Evolutionary conservation across 305 asterid genomes (phyloP).

Genomic region (Fraxinus platypoda): DNA sequence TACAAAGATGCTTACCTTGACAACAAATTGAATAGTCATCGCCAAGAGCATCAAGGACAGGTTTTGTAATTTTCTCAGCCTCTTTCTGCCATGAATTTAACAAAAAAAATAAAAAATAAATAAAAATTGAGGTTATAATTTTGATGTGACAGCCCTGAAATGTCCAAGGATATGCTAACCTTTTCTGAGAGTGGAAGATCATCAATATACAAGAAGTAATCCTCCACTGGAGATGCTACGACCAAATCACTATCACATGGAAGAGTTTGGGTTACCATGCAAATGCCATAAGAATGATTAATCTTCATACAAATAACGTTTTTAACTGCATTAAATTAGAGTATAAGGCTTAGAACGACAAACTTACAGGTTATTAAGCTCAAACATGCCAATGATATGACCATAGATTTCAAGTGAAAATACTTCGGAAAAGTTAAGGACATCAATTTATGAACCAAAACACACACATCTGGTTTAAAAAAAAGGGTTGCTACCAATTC

Average conservation of each 20-base stretch:
- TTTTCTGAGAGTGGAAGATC: constrained; percentile 71
- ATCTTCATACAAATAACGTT: neutral
- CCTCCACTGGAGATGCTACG: constrained; percentile 87
- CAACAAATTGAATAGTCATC: constrained; percentile 80
- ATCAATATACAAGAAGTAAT: constrained; percentile 80
- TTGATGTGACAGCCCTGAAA: constrained; percentile 9
- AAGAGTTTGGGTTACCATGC: constrained; percentile 14
- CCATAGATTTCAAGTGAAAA: constrained; percentile 91
- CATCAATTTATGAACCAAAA: constrained; percentile 21
- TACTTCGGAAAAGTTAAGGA: constrained; percentile 66
- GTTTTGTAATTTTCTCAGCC: constrained; percentile 62
- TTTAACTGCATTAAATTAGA: constrained; percentile 10
- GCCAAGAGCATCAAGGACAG: constrained; percentile 88
- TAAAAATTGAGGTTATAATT: constrained; percentile 9
- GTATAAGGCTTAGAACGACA: neutral
- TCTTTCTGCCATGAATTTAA: constrained; percentile 47
- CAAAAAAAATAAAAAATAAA: neutral
- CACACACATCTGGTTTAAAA: neutral
- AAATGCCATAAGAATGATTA: neutral
- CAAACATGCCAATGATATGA: constrained; percentile 94
- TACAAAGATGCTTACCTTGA: constrained; percentile 49
- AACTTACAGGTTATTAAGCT: constrained; percentile 95
- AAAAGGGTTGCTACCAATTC: constrained; percentile 26
- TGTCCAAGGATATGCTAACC: constrained; percentile 38
- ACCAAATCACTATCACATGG: constrained; percentile 63